A percentile compares a stretch with the other conserved stretches of the same genome.
phyloP scores from a whole-genome alignment of 441 rosid species.

The Adansonia madagascariensis region DNA sequence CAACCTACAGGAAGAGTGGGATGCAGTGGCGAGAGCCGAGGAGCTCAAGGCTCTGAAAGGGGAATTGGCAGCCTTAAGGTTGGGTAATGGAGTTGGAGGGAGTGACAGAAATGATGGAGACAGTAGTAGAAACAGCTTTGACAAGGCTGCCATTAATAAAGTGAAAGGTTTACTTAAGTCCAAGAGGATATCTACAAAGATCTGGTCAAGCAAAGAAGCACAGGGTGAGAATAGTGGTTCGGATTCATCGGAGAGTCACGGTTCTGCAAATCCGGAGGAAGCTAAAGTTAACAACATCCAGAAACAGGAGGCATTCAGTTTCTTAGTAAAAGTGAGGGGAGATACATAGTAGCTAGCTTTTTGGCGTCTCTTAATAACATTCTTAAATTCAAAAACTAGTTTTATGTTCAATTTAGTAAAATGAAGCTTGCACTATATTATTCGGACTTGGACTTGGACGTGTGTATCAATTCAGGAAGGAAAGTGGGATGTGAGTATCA shows the following conservation, averaged over 20 bases:
- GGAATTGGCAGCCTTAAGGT: slow-evolving; percentile 62
- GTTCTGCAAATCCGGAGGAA: slow-evolving; percentile 54
- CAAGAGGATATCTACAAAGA: slow-evolving; percentile 59
- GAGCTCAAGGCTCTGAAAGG: slow-evolving; percentile 67
- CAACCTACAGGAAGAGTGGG: slow-evolving; percentile 80
- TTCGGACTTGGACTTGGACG: no score
- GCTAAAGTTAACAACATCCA: slow-evolving; percentile 64
- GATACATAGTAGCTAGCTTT: neutral
- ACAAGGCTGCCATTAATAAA: slow-evolving; percentile 49
- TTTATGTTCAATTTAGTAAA: slow-evolving; percentile 26
- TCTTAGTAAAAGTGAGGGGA: slow-evolving; percentile 43
- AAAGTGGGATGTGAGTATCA: no score
- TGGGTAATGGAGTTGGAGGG: slow-evolving; percentile 43
- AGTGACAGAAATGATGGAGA: slow-evolving; percentile 41
- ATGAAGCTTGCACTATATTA: slow-evolving; percentile 28
- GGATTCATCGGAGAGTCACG: slow-evolving; percentile 69
- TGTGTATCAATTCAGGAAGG: no score
- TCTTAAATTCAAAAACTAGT: slow-evolving; percentile 29
- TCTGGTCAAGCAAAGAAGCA: slow-evolving; percentile 55
- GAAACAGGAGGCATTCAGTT: slow-evolving; percentile 66
- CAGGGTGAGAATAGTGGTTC: slow-evolving; percentile 61
- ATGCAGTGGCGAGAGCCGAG: slow-evolving; percentile 60
- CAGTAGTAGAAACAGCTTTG: slow-evolving; percentile 30
- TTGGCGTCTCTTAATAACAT: slow-evolving; percentile 14
- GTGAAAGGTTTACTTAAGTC: slow-evolving; percentile 73